Conservation (phyloP, 2,329 filamentous ascomycete genomes). For the Scytalidium sp. region DNA sequence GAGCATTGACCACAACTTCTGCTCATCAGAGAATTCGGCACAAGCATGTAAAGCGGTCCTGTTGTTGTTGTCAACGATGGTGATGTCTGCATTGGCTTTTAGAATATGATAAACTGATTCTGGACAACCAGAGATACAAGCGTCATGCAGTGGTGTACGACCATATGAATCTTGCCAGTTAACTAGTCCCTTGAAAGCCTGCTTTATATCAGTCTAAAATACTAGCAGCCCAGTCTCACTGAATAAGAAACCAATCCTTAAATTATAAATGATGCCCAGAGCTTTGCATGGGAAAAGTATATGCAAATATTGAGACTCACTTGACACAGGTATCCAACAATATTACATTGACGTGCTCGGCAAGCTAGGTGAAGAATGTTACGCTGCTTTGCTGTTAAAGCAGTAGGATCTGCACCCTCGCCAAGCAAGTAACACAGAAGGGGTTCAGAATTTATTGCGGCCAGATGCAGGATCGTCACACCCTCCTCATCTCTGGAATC, state of each 20-base stretch:
- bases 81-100: conserved; percentile 8
- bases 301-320: background rate
- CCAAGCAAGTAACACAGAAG: conserved; percentile 28
- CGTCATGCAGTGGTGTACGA: conserved; percentile 1
- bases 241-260: too few relatives aligned
- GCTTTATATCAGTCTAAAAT: too few relatives aligned
- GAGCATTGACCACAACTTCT: background rate
- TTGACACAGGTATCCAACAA: conserved; percentile 25
- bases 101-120: conserved; percentile 7
- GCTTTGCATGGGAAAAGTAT: background rate
- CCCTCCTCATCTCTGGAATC: conserved; percentile 14
- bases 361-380: conserved; percentile 39
- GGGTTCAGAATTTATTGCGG: conserved; percentile 16
- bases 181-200: background rate
- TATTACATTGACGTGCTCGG: conserved; percentile 29
- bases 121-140: background rate
- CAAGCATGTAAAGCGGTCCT: conserved; percentile 12
- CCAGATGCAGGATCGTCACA: conserved; percentile 20
- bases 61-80: conserved; percentile 8
- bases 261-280: background rate
- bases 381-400: conserved; percentile 28
- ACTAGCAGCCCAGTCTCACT: too few relatives aligned
- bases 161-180: conserved; percentile 2
- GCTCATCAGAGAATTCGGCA: conserved; percentile 2
- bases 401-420: conserved; percentile 31